These are phyloP conservation scores for Mycena maculata DNA, from an alignment of 768 basidiomycete genomes.

Conservation along the genomic window DNA sequence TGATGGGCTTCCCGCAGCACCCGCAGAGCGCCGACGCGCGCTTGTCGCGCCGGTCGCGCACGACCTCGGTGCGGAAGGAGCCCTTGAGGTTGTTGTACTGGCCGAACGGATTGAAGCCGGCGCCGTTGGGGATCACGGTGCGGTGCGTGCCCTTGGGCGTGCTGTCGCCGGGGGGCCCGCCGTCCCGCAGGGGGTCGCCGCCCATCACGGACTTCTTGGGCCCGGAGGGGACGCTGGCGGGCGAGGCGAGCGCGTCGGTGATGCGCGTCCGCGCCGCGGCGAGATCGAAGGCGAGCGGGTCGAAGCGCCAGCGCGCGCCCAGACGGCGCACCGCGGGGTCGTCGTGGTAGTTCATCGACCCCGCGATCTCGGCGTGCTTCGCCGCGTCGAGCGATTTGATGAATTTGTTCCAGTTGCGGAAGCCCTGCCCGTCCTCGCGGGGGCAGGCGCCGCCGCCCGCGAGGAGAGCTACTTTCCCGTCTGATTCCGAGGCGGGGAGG, in stretches of 20 bases:
- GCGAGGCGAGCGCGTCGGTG: conserved; percentile 26
- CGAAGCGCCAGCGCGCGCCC: conserved; percentile 22
- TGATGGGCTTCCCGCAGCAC: conserved; percentile 25
- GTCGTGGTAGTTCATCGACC: conserved; percentile 17
- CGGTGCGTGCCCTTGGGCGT: conserved; percentile 25
- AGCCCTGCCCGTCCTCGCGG: conserved; percentile 26
- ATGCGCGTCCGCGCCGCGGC: conserved; percentile 23
- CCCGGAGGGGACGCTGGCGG: conserved; percentile 25
- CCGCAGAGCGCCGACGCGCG: conserved; percentile 24
- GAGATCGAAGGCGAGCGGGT: conserved; percentile 19
- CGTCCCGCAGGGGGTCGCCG: conserved; percentile 4
- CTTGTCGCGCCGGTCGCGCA: conserved; percentile 23
- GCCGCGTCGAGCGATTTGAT: background rate
- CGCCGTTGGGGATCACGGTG: conserved; percentile 5
- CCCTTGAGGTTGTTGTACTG: background rate
- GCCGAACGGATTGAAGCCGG: conserved; percentile 7
- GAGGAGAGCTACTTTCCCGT: conserved; percentile 23
- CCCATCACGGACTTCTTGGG: conserved; percentile 17
- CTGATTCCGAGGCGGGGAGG: conserved; percentile 3
- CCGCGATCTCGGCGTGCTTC: conserved; percentile 23
- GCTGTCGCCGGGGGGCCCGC: conserved; percentile 10
- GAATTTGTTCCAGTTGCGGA: conserved; percentile 17
- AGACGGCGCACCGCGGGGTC: conserved; percentile 26
- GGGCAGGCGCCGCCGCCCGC: conserved; percentile 28
- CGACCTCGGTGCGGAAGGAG: conserved; percentile 26